A percentile compares a stretch with the other conserved stretches of the same genome.
Evolutionary conservation across 1,284 basidiomycete genomes (phyloP).

Genomic region (Cystobasidium slooffiae): DNA sequence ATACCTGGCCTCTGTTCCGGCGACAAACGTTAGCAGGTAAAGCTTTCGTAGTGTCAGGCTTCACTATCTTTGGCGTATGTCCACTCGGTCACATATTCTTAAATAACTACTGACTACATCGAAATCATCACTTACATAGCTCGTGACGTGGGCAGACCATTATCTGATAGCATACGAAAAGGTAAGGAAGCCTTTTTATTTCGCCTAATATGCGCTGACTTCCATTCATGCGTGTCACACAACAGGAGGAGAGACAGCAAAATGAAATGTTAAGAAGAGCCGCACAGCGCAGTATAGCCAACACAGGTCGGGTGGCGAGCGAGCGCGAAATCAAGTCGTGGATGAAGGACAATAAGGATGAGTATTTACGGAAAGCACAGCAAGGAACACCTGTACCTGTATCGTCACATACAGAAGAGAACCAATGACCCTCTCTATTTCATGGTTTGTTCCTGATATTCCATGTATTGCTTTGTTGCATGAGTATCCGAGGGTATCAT

Average conservation of each 20-base stretch:
- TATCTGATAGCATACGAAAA: conserved; percentile 37
- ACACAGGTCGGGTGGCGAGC: conserved; percentile 15
- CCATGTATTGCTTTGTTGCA: too few species aligned
- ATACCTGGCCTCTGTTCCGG: conserved; percentile 36
- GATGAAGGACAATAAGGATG: conserved; percentile 30
- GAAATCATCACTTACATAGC: not conserved
- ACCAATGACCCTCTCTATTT: too few species aligned
- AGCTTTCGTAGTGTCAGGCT: conserved; percentile 33
- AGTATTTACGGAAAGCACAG: not conserved
- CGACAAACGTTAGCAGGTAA: conserved; percentile 40
- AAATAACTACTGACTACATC: not conserved
- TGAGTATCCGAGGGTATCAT: too few species aligned
- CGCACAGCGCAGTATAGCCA: conserved; percentile 29
- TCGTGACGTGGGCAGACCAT: conserved; percentile 42
- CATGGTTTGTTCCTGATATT: too few species aligned
- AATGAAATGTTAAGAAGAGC: conserved; percentile 29
- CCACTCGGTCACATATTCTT: not conserved
- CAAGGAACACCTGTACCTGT: not conserved
- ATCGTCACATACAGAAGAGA: not conserved
- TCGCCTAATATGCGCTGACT: not conserved
- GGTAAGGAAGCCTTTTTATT: not conserved
- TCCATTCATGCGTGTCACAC: not conserved
- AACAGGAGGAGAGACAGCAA: conserved; percentile 18
- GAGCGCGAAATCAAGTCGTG: conserved; percentile 33
- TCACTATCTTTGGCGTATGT: conserved; percentile 40